These are phyloP conservation scores for Neopestalotiopsis clavispora DNA, from an alignment of 2,329 filamentous ascomycete genomes.

Conservation along the genomic window DNA sequence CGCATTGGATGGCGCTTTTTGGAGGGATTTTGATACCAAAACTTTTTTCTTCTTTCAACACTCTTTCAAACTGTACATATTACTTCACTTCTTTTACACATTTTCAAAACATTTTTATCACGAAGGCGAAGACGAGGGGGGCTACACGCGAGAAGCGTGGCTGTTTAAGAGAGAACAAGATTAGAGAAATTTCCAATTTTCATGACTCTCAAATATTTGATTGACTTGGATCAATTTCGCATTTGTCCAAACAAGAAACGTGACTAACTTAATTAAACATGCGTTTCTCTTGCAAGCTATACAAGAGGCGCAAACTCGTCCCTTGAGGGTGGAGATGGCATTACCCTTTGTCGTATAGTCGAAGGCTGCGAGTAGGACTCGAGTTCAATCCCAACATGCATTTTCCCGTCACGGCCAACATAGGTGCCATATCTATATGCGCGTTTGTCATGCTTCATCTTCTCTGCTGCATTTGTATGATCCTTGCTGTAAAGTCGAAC, in stretches of 20 bases:
- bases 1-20: conserved; percentile 3
- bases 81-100: not conserved
- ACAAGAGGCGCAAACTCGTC: too few relatives aligned
- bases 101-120: not conserved
- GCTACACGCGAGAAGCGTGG: not conserved
- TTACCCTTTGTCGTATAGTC: not conserved
- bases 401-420: not conserved
- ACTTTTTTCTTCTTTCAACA: not conserved
- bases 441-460: not conserved
- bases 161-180: not conserved
- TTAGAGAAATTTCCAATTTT: not conserved
- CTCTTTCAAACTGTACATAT: conserved; percentile 10
- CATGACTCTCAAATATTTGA: too few relatives aligned
- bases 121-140: not conserved
- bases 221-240: too few relatives aligned
- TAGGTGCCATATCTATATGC: not conserved
- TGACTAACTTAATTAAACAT: too few relatives aligned
- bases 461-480: not conserved
- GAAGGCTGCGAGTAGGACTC: not conserved
- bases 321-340: too few relatives aligned
- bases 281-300: too few relatives aligned
- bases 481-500: not conserved
- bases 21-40: conserved; percentile 2
- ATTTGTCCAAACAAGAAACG: too few relatives aligned
- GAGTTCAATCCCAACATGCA: not conserved